Conservation (phyloP, 257 asterid species). For the Prunella vulgaris region DNA sequence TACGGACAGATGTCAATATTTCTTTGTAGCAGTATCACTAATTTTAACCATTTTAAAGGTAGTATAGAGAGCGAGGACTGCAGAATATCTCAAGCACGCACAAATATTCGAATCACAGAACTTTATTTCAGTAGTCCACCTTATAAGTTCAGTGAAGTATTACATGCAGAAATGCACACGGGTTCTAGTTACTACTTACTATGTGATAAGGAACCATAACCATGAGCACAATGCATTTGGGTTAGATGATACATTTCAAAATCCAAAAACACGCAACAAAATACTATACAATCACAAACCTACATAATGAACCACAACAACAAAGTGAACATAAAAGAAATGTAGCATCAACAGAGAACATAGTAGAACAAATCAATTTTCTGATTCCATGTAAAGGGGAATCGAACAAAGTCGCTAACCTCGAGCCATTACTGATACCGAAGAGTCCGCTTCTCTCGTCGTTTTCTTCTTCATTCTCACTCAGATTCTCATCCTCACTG, state of each 20-base stretch:
- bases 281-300: not conserved
- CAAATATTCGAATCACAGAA: not conserved
- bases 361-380: not conserved
- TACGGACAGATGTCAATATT: not conserved
- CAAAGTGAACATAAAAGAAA: too few species aligned
- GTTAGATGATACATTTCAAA: not conserved
- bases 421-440: slow-evolving; percentile 33
- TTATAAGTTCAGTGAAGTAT: not conserved
- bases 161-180: not conserved
- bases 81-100: not conserved
- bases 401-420: slow-evolving; percentile 30
- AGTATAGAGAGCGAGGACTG: not conserved
- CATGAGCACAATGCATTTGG: not conserved
- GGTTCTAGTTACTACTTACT: not conserved
- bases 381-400: not conserved
- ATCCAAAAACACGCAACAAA: not conserved
- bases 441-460: slow-evolving; percentile 32
- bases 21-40: not conserved
- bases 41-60: not conserved
- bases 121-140: not conserved
- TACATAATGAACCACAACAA: too few species aligned
- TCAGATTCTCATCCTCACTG: slow-evolving; percentile 27
- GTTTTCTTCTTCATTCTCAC: slow-evolving; percentile 42
- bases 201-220: too few species aligned
- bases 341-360: not conserved